Evolutionary conservation across 1,284 basidiomycete species (phyloP), one percentile per base, ranked within the genome.

Genomic region (Apiotrichum mycotoxinovorans): DNA sequence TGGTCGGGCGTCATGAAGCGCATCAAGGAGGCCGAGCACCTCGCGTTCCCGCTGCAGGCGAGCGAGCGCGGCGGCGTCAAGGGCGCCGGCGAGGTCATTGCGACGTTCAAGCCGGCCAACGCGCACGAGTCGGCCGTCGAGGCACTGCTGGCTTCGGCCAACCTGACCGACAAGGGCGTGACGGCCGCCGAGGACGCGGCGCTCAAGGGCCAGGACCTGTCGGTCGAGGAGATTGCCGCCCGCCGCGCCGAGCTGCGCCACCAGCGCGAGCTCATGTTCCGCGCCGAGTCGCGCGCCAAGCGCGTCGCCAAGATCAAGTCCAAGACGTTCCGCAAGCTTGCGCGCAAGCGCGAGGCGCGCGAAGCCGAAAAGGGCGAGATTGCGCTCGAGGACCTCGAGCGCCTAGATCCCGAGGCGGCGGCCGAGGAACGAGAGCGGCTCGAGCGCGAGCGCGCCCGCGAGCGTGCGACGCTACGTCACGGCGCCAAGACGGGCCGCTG

Each of bases 221-320:
- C 84, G 2, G 81, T 89, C 3, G 90, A 91, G 70, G 92, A 96
- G 72, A 88, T 94, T 40, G 83, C 85, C 3, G 82, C 84, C 9
- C 85, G 94, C 0, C 85, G 91, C 1, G 83, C 83, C 1, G 89
- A 94, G 69, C 83, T 98, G 17, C 84, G 89, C 18, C 84, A 86
- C 68, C 91, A 92, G 84, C 85, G 95, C 33, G 93, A 97, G 67
- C 82, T 98, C 48, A 89, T 94, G 82, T 97, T 96, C 80, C 85
- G 94, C 4, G 91, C 91, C 0, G 94, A 98, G 69, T 81, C 85
- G 38, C 95, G 95, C 73, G 91, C 92, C 12, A 91, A 89, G 70
- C 85, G 94, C 14, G 82, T 96, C 11, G 85, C 87, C 40, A 98
- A 96, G 79, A 98, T 98, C 79, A 98, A 98, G 81, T 89, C 87